A percentile compares a stretch with the other conserved stretches of the same genome.
Evolutionary conservation across 805 yeast genomes (phyloP).

Genomic region (Yarrowia sp.): DNA sequence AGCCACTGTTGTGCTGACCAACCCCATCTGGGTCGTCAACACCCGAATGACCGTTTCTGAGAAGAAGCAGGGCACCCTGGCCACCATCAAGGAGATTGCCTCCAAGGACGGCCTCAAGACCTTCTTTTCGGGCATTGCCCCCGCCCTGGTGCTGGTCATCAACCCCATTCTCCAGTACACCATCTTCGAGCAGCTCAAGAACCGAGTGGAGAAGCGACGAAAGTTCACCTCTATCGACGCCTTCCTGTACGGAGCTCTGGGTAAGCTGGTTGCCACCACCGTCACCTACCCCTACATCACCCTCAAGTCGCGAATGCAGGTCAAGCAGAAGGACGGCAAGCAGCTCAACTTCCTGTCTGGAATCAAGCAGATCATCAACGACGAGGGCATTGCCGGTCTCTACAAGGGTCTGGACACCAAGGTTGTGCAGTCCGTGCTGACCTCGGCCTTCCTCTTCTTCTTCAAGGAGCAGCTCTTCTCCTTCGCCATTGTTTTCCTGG

Average conservation of each 20-base stretch:
- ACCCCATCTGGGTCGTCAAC: constrained; percentile 95
- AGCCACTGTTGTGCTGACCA: constrained; percentile 78
- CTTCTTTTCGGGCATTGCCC: constrained; percentile 83
- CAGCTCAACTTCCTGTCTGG: constrained; percentile 47
- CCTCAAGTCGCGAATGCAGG: constrained; percentile 85
- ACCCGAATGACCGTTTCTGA: constrained; percentile 78
- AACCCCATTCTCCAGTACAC: constrained; percentile 95
- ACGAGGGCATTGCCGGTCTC: constrained; percentile 78
- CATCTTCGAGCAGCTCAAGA: constrained; percentile 84
- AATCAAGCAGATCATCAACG: constrained; percentile 62
- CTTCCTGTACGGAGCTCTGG: constrained; percentile 84
- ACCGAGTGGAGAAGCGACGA: constrained; percentile 62
- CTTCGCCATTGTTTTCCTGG: constrained; percentile 63
- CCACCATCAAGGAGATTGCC: constrained; percentile 66
- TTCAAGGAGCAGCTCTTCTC: constrained; percentile 84
- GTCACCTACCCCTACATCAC: constrained; percentile 91
- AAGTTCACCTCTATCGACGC: constrained; percentile 75
- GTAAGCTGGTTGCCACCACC: constrained; percentile 87
- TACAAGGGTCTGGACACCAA: constrained; percentile 84
- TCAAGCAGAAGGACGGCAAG: constrained; percentile 55
- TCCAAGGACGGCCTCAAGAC: constrained; percentile 73
- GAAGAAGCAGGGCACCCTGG: constrained; percentile 58
- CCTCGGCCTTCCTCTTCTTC: constrained; percentile 88
- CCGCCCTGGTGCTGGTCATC: constrained; percentile 83
- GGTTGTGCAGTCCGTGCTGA: constrained; percentile 79